Evolutionary conservation across 305 asterid species (phyloP).

Genomic region (Solanum aculeatissimum): DNA sequence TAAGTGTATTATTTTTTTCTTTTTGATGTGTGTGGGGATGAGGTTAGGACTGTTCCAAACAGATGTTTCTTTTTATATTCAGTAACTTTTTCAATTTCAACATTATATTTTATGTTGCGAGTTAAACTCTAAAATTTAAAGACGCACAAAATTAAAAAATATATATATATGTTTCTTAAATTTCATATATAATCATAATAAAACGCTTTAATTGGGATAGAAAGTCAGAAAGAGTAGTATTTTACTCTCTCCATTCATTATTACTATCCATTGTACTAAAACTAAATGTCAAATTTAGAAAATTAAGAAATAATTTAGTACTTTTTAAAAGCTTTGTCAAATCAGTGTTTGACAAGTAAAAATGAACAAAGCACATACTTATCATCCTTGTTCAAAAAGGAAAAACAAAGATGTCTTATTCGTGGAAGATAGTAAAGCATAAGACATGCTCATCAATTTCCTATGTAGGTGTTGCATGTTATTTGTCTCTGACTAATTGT

Average conservation of each 20-base stretch:
- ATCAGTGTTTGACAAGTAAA: no score
- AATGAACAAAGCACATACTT: not conserved
- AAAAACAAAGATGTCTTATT: not conserved
- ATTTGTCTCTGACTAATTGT: not conserved
- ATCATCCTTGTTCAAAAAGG: not conserved
- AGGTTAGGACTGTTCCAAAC: no score
- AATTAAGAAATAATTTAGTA: not conserved
- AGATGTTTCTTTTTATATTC: no score
- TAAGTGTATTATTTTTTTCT: no score
- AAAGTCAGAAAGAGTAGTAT: not conserved
- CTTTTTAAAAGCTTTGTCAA: no score
- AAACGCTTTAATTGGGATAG: not conserved
- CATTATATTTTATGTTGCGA: fast-evolving
- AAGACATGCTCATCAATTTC: not conserved
- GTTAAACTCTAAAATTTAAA: not conserved
- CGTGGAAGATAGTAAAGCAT: no score
- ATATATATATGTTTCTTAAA: not conserved
- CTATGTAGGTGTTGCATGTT: not conserved
- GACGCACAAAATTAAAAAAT: fast-evolving
- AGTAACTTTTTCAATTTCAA: no score
- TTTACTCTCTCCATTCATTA: not conserved
- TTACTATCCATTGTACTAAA: not conserved
- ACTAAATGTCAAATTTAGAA: not conserved
- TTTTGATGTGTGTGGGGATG: no score
- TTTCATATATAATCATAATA: not conserved